Base-by-base conservation (phyloP, 2,329 filamentous ascomycete genomes). In the Cytospora piceicola region DNA sequence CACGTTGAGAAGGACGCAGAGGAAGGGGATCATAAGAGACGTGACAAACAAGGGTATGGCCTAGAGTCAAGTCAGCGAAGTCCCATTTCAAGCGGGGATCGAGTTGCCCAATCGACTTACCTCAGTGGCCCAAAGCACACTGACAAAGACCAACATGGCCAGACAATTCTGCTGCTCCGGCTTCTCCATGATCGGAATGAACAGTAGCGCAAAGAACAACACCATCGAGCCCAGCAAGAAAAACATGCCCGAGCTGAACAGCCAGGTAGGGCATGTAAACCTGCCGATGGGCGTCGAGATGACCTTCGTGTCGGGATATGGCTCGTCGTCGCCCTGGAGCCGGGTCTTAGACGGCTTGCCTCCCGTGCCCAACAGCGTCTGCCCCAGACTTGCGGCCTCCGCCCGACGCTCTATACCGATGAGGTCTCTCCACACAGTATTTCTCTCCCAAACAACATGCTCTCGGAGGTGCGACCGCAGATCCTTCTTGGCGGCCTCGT, bases 371-470 rank as follows among this genome's bases (percentile, higher is more conserved):
- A 98, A 85, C 63, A 98, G 83, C 0, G 92, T 92, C 69, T 91
- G 88, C 27, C 95, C 95, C 70, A 99, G 85, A 71, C 94, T 95
- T 11, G 94, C 94, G 11, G 95, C 96, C 78, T 98, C 94, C 1
- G 93, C 93, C 75, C 96, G 94, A 27, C 95, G 86, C 80, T 99
- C 96, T 71, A 99, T 94, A 61, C 94, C 95, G 75, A 99, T 99
- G 87, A 99, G 95, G 73, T 99, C 95, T 79, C 96, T 85, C 95
- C 95, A 99, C 22, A 99, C 95, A 0, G 95, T 99, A 75, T 99
- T 99, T 65, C 95, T 87, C 77, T 99, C 96, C 96, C 95, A 99
- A 0, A 98, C 94, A 24, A 99, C 94, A 76, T 99, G 95, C 78
- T 99, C 96, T 65, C 95, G 85, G 30, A 99, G 84, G 74, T 99